Evolutionary conservation across 2,329 filamentous ascomycete species (phyloP), one percentile per base, ranked within the genome.

Genomic region (Ilyonectria mors-panacis): DNA sequence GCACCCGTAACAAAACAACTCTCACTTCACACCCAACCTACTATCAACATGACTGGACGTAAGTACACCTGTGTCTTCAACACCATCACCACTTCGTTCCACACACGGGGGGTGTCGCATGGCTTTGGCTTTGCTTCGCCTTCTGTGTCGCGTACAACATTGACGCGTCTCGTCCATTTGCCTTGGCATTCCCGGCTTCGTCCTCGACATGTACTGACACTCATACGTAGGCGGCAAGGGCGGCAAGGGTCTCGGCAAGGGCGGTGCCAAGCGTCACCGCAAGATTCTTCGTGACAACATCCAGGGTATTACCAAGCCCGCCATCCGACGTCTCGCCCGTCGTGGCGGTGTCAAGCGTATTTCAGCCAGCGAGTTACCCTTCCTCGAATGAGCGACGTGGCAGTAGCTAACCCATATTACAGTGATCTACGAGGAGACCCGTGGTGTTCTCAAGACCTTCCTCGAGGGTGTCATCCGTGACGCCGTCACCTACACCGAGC

Each of bases 311-410:
- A 98, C 95, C 81, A 98, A 98, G 93, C 95, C 95, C 79, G 95
- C 95, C 79, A 98, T 98, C 86, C 93, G 95, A 81, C 95, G 95
- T 97, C 94, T 98, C 83, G 95, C 95, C 75, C 95, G 95, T 87
- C 94, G 95, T 96, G 95, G 95, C 85, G 95, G 95, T 95, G 95
- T 98, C 90, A 98, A 98, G 94, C 95, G 95, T 97, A 98, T 98
- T 81, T 97, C 94, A 80, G 95, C 95, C 83, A 97, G 91, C 93
- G 90, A 83, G 88, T 86, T 65, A 4, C 15, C 37, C 35, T 9
- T 3, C 2, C 82, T 1, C 0, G 9, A 6, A 6, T 13, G 8
- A 45, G 30, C 17, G 35, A 35, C 87, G 87, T 78, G 85, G 28
- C 35, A 4, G 1, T 15, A 23, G 21, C 69, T 78, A 69, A 78